These are phyloP conservation scores for Boletus subcaerulescens DNA, from an alignment of 768 basidiomycete genomes.

Conservation along the genomic window DNA sequence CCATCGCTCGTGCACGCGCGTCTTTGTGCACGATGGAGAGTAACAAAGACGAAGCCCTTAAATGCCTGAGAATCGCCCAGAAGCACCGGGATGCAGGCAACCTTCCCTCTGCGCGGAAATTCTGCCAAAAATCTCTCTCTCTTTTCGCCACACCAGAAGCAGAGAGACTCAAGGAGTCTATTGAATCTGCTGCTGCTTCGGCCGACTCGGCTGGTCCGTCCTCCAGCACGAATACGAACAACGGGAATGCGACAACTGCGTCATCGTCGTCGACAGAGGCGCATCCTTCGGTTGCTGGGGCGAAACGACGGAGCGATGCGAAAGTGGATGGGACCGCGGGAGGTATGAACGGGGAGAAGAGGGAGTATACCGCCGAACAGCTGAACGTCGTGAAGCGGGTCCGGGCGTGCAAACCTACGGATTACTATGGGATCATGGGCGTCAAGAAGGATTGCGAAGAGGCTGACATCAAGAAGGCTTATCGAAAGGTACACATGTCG, in stretches of 20 bases:
- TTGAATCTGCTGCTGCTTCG: slow-evolving; percentile 52
- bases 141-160: slow-evolving; percentile 82
- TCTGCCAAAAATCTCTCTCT: slow-evolving; percentile 83
- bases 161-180: slow-evolving; percentile 56
- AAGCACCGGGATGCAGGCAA: slow-evolving; percentile 72
- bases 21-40: slow-evolving; percentile 56
- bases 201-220: slow-evolving; percentile 40
- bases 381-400: slow-evolving; percentile 81
- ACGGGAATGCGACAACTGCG: slow-evolving; percentile 35
- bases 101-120: slow-evolving; percentile 75
- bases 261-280: slow-evolving; percentile 58
- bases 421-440: slow-evolving; percentile 90
- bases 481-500: slow-evolving; percentile 75
- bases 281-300: slow-evolving; percentile 71
- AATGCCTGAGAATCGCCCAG: slow-evolving; percentile 77
- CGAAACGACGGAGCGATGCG: slow-evolving; percentile 56
- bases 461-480: slow-evolving; percentile 87
- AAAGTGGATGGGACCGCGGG: slow-evolving; percentile 49
- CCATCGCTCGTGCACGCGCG: slow-evolving; percentile 6
- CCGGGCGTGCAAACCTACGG: slow-evolving; percentile 77
- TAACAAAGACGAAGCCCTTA: slow-evolving; percentile 87
- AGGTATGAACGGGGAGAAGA: slow-evolving; percentile 68
- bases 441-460: slow-evolving; percentile 81
- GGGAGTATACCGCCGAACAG: slow-evolving; percentile 88
- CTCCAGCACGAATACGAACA: slow-evolving; percentile 32